Percentiles rank a stretch among this genome's conserved stretches.
Evolutionary conservation across 768 basidiomycete species (phyloP).

Genomic region (Lentinula lateritia): DNA sequence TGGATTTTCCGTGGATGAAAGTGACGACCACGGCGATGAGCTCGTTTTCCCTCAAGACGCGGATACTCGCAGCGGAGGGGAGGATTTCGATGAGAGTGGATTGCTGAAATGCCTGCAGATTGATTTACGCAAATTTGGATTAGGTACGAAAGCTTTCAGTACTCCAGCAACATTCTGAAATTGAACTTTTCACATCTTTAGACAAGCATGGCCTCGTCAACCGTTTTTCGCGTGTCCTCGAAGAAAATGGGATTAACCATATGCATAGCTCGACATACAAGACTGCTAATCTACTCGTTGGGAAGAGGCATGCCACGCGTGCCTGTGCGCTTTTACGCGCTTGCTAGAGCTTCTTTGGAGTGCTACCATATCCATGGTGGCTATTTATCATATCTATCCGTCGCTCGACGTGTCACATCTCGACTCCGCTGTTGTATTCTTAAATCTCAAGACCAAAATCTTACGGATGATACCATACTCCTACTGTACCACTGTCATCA

Average conservation of each 20-base stretch:
- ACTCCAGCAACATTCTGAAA: background rate
- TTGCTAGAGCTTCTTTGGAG: conserved; percentile 33
- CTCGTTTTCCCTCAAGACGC: conserved; percentile 19
- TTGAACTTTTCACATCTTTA: conserved; percentile 19
- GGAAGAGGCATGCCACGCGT: conserved; percentile 50
- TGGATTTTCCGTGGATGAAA: background rate
- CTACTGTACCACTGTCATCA: background rate
- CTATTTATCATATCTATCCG: conserved; percentile 6
- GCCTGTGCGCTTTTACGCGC: conserved; percentile 53
- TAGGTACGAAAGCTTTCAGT: conserved; percentile 35
- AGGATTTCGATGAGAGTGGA: conserved; percentile 26
- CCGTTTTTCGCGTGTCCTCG: conserved; percentile 68
- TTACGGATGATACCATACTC: background rate
- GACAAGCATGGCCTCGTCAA: conserved; percentile 79
- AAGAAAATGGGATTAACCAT: conserved; percentile 71
- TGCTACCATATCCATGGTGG: background rate
- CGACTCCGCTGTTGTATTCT: background rate
- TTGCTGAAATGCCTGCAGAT: conserved; percentile 68
- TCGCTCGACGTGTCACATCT: background rate
- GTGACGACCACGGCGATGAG: background rate
- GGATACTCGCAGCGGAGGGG: conserved; percentile 34
- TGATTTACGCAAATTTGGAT: conserved; percentile 65
- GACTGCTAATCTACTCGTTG: conserved; percentile 72
- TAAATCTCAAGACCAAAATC: background rate
- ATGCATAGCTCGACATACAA: conserved; percentile 85